Evolutionary conservation across 148 eudicot genomes (phyloP), one percentile per base, ranked within the genome.

Genomic region (Camellia lanceoleosa): DNA sequence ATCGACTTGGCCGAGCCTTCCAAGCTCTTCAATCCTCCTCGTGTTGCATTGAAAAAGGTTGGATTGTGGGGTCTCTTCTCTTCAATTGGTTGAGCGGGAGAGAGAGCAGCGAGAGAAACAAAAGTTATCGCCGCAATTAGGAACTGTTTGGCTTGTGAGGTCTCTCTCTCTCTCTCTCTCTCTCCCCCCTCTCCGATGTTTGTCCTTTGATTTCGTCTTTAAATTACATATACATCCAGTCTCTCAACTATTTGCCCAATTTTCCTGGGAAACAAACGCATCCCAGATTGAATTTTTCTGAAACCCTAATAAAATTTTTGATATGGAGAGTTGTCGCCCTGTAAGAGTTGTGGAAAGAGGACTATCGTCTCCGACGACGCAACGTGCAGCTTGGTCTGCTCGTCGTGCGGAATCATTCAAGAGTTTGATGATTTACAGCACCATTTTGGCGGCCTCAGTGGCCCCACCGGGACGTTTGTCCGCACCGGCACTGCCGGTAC

Each of bases 371-470:
- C 38, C 38, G 38, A 6, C 46, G 77, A 69, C 7, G 79, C 41
- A 41, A 82, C 90, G 0, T 94, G 87, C 2, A 75, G 71, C 9
- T 23, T 56, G 23, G 86, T 86, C 20, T 94, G 97, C 81, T 65
- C 88, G 5, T 79, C 84, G 0, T 94, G 98, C 44, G 97, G 92
- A 0, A 75, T 79, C 12, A 89, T 92, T n/a, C 95, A 92, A 81
- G 87, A 81, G 1, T 89, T 71, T 62, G 78, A 88, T 73, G 85
- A 87, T 74, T 92, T 73, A 70, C 82, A 89, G 18, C 82, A 82
- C 59, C 81, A 77, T 8, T 80, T 78, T 10, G 91, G 90, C 30
- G 92, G 90, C 18, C 62, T 86, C 68, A 80, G 63, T 9, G 97
- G 90, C 58, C 89, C 88, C 7, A 64, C 38, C 1, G 38, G 38